These are phyloP conservation scores for Calonectria montana DNA, from an alignment of 2,329 filamentous ascomycete genomes.

Conservation along the genomic window DNA sequence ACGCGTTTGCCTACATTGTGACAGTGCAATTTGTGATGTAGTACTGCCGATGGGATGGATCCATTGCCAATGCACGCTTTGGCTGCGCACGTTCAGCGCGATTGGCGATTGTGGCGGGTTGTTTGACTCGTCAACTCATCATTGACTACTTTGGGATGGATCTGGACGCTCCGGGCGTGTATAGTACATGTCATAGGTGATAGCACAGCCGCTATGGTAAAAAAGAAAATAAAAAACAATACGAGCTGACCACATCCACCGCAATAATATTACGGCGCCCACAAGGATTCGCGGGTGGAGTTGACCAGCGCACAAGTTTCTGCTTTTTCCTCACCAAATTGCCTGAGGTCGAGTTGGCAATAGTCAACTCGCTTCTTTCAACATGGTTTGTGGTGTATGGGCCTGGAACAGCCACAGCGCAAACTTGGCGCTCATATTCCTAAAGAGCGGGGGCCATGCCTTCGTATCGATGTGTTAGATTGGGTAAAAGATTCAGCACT, in stretches of 20 bases:
- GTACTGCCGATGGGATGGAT: not conserved
- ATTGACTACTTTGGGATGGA: not conserved
- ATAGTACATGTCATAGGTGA: not conserved
- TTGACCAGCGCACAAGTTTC: not conserved
- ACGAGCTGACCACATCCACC: not conserved
- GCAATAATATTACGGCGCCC: not conserved
- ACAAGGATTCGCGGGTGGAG: not conserved
- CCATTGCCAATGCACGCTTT: constrained; percentile 1
- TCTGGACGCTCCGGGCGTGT: not conserved
- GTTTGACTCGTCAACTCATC: not conserved
- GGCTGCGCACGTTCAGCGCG: not conserved
- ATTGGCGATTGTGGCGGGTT: not conserved
- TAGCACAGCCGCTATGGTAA: not conserved
- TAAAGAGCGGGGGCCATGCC: not conserved
- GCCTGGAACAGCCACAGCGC: constrained; percentile 1
- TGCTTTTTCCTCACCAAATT: not conserved
- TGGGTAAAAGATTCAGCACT: not conserved
- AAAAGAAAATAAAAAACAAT: not conserved
- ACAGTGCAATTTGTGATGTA: constrained; percentile 3
- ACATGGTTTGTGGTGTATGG: not conserved
- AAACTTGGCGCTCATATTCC: not conserved
- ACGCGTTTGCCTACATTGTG: not conserved
- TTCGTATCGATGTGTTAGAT: not conserved
- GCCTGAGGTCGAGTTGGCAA: not conserved
- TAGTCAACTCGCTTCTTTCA: not conserved